Evolutionary conservation across 129 eudicot genomes (phyloP).

Genomic region (Scalesia atractyloides): DNA sequence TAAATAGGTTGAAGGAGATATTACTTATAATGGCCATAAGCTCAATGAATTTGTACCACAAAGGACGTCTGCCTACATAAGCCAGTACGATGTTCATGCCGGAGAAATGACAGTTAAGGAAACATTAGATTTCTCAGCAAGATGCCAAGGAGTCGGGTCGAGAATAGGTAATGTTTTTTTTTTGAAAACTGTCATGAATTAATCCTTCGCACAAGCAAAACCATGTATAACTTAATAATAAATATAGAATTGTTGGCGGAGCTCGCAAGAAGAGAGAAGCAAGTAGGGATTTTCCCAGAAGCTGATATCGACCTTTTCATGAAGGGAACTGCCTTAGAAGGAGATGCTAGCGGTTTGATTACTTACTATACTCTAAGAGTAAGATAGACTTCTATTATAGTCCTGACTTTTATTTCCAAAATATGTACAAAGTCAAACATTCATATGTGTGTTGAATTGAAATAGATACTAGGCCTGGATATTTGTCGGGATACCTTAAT

Average conservation of each 20-base stretch:
- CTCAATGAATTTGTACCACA: slow-evolving; percentile 68
- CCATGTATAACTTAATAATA: not conserved
- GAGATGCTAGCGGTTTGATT: slow-evolving; percentile 73
- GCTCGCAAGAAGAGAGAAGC: slow-evolving; percentile 76
- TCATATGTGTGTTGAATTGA: not conserved
- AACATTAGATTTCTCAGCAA: slow-evolving; percentile 81
- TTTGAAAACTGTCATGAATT: not conserved
- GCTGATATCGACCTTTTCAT: slow-evolving; percentile 82
- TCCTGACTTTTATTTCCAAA: too few relatives aligned
- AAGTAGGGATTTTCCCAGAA: slow-evolving; percentile 64
- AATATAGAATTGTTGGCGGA: slow-evolving; percentile 61
- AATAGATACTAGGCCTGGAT: slow-evolving; percentile 70
- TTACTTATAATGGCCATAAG: slow-evolving; percentile 75
- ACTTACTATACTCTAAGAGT: slow-evolving; percentile 77
- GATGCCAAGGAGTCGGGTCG: slow-evolving; percentile 81
- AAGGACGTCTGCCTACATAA: slow-evolving; percentile 70
- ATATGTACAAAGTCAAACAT: not conserved
- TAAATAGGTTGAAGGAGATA: slow-evolving; percentile 64
- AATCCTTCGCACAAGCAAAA: not conserved
- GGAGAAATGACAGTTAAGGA: slow-evolving; percentile 79
- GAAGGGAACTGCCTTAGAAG: slow-evolving; percentile 85
- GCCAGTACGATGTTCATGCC: slow-evolving; percentile 74
- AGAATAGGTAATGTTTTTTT: slow-evolving; percentile 50
- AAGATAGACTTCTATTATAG: slow-evolving; percentile 18
- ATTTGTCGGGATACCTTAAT: slow-evolving; percentile 74